Percentiles rank a stretch among this genome's conserved stretches.
These are phyloP conservation scores for Crithidia fasciculata DNA, from an alignment of 208 protist species.

Conservation along the genomic window DNA sequence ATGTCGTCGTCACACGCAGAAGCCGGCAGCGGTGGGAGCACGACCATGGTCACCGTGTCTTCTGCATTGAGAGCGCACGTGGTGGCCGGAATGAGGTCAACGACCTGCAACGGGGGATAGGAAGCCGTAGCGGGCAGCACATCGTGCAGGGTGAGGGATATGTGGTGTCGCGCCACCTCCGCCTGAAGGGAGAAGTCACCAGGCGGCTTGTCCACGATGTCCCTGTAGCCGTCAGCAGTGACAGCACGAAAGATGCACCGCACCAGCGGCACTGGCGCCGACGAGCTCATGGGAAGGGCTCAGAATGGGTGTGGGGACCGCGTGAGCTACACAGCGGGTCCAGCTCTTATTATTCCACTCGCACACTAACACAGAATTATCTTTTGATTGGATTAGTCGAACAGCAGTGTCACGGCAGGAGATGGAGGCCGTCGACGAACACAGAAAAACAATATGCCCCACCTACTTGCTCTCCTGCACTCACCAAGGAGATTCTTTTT, in stretches of 20 bases:
- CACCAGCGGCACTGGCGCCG: conserved; percentile 37
- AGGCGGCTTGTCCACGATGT: conserved; percentile 40
- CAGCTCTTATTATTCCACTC: too few species aligned
- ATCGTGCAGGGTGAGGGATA: conserved; percentile 41
- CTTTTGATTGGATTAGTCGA: too few species aligned
- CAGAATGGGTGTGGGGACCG: neutral
- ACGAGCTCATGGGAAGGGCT: conserved; percentile 6
- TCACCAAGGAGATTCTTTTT: too few species aligned
- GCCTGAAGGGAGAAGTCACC: conserved; percentile 54
- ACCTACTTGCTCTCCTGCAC: too few species aligned
- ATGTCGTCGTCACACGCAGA: too few species aligned
- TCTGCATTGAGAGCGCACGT: conserved; percentile 29
- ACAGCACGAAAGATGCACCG: conserved; percentile 63
- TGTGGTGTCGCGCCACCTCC: conserved; percentile 28
- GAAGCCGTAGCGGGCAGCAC: conserved; percentile 27
- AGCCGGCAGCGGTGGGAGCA: conserved; percentile 47
- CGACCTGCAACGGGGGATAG: conserved; percentile 54
- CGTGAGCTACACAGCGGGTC: too few species aligned
- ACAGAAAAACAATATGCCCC: too few species aligned
- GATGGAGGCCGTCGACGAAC: too few species aligned
- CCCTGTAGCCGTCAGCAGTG: conserved; percentile 51
- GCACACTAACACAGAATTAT: too few species aligned
- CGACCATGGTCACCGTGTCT: conserved; percentile 59
- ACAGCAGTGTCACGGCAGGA: too few species aligned
- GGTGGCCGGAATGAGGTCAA: conserved; percentile 72